Conservation (phyloP, 2,329 filamentous ascomycete species). For the Ascochyta lentis region DNA sequence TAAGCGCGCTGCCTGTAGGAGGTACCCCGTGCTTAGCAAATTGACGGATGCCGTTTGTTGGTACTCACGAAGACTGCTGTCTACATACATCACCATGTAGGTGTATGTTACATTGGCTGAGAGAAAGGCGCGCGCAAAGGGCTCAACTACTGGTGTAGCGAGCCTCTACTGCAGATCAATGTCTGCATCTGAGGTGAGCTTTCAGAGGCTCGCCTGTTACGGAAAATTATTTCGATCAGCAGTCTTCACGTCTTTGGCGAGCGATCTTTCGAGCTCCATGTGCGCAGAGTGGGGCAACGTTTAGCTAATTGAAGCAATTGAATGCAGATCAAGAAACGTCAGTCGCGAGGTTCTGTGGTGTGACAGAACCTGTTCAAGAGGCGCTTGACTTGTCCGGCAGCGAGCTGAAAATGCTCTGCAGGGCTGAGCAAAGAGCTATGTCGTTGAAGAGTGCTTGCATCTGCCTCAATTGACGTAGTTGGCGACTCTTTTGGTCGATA, state of each 20-base stretch:
- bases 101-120: background rate
- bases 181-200: background rate
- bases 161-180: background rate
- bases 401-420: background rate
- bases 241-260: constrained; percentile 7
- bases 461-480: constrained; percentile 35
- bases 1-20: constrained; percentile 4
- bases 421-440: background rate
- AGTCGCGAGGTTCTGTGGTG: background rate
- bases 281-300: constrained; percentile 5
- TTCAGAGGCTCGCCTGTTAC: constrained; percentile 1
- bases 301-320: constrained; percentile 10
- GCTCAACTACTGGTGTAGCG: background rate
- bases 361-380: background rate
- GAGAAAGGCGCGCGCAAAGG: background rate
- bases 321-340: constrained; percentile 11
- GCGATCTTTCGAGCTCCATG: constrained; percentile 10
- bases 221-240: constrained; percentile 15
- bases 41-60: background rate
- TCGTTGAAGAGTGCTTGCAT: background rate
- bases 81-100: background rate
- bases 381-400: background rate
- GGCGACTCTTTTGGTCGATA: constrained; percentile 12
- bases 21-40: background rate
- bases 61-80: background rate